A percentile compares a stretch with the other conserved stretches of the same genome.
These are phyloP conservation scores for Pseudofabraea citricarpa DNA, from an alignment of 2,329 filamentous ascomycete species.

Conservation along the genomic window DNA sequence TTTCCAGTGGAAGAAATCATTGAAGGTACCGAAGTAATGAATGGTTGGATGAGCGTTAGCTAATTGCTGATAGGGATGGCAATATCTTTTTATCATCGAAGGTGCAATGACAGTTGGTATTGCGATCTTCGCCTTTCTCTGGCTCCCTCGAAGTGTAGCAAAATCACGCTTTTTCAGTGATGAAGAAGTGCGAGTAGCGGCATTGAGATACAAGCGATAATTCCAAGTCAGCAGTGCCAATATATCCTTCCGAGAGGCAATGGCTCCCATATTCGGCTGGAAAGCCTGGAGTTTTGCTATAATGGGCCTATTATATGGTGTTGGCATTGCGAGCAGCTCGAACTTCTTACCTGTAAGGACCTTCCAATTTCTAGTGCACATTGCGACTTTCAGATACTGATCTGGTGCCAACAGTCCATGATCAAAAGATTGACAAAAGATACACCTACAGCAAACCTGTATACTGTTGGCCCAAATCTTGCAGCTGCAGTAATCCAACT, in stretches of 20 bases:
- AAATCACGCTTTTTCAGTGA: constrained; percentile 5
- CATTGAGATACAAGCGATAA: constrained; percentile 2
- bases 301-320: constrained; percentile 8
- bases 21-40: too few relatives aligned
- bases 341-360: constrained; percentile 7
- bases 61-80: constrained; percentile 28
- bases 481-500: constrained; percentile 67
- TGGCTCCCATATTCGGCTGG: constrained; percentile 11
- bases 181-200: constrained; percentile 6
- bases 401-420: constrained; percentile 32
- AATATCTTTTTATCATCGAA: constrained; percentile 41
- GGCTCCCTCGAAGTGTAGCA: constrained; percentile 27
- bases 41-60: too few relatives aligned
- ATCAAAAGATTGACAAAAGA: not conserved
- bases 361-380: not conserved
- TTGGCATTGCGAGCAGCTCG: constrained; percentile 2
- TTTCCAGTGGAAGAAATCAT: constrained; percentile 29
- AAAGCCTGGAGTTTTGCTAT: constrained; percentile 6
- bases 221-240: constrained; percentile 12
- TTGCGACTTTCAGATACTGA: too few relatives aligned
- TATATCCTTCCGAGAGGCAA: constrained; percentile 1
- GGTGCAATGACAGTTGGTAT: constrained; percentile 34
- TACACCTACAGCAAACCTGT: constrained; percentile 56
- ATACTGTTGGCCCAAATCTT: constrained; percentile 73
- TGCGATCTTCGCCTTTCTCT: constrained; percentile 32